A percentile compares a stretch with the other conserved stretches of the same genome.
Evolutionary conservation across 495 filamentous ascomycete genomes (phyloP).

Genomic region (Aspergillus sparsus): DNA sequence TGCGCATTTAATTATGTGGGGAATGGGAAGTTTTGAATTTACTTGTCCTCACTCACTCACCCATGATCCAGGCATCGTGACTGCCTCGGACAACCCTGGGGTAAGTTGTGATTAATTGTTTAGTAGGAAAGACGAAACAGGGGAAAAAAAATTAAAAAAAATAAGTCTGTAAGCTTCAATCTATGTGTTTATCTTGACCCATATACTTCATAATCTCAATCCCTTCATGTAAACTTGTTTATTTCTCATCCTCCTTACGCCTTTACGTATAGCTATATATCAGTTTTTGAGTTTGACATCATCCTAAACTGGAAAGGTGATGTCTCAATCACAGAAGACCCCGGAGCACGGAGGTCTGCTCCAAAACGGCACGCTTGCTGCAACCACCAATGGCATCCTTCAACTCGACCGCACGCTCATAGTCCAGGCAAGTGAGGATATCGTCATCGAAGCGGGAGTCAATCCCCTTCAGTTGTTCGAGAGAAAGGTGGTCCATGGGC

Average conservation of each 20-base stretch:
- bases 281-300: background rate
- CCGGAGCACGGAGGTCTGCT: slow-evolving; percentile 77
- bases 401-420: slow-evolving; percentile 85
- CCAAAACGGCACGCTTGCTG: slow-evolving; percentile 68
- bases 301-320: background rate
- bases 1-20: too few relatives aligned
- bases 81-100: too few relatives aligned
- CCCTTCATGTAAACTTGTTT: background rate
- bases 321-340: slow-evolving; percentile 34
- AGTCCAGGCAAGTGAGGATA: slow-evolving; percentile 73
- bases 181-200: slow-evolving; percentile 10
- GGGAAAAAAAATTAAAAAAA: too few relatives aligned
- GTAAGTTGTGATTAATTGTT: too few relatives aligned
- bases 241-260: background rate
- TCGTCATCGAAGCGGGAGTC: slow-evolving; percentile 76
- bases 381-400: slow-evolving; percentile 80
- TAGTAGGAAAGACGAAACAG: too few relatives aligned
- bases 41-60: too few relatives aligned
- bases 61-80: too few relatives aligned
- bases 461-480: slow-evolving; percentile 70
- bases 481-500: slow-evolving; percentile 75
- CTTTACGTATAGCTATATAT: background rate
- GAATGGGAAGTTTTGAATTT: too few relatives aligned
- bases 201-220: slow-evolving; percentile 17
- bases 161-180: background rate